phyloP scores from a whole-genome alignment of 108 stramenopile species.

The Epipyxis sp. region DNA sequence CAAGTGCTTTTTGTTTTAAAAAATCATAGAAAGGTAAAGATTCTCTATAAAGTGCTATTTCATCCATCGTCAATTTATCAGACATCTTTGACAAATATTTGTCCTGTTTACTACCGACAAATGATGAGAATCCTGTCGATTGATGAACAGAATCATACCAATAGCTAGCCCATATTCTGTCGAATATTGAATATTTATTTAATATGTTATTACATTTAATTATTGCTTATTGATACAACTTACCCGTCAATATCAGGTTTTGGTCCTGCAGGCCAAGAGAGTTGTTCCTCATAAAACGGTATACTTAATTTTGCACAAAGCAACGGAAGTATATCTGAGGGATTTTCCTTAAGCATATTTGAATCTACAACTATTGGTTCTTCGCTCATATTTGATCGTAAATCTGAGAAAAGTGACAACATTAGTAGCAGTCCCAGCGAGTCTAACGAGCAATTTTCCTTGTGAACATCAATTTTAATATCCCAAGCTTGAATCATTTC shows the following conservation, averaged over 20 bases:
- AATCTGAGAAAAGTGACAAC: slow-evolving; percentile 65
- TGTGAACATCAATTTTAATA: slow-evolving; percentile 52
- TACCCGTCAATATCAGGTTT: slow-evolving; percentile 33
- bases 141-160: slow-evolving; percentile 78
- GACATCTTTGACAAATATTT: too few species aligned
- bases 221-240: too few species aligned
- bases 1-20: background rate
- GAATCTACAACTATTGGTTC: slow-evolving; percentile 67
- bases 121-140: slow-evolving; percentile 63
- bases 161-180: slow-evolving; percentile 54
- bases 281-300: slow-evolving; percentile 33
- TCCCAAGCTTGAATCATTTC: slow-evolving; percentile 39
- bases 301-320: slow-evolving; percentile 64
- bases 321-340: slow-evolving; percentile 48
- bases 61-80: slow-evolving; percentile 61
- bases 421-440: slow-evolving; percentile 68
- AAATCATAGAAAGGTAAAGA: slow-evolving; percentile 13
- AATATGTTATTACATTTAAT: too few species aligned
- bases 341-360: slow-evolving; percentile 69
- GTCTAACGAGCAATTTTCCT: slow-evolving; percentile 61
- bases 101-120: too few species aligned
- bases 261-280: slow-evolving; percentile 42
- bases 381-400: slow-evolving; percentile 40
- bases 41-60: slow-evolving; percentile 52
- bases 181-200: slow-evolving; percentile 18